A percentile compares a stretch with the other conserved stretches of the same genome.
These are phyloP conservation scores for Talaromyces pinophilus DNA, from an alignment of 2,329 filamentous ascomycete species.

Conservation along the genomic window DNA sequence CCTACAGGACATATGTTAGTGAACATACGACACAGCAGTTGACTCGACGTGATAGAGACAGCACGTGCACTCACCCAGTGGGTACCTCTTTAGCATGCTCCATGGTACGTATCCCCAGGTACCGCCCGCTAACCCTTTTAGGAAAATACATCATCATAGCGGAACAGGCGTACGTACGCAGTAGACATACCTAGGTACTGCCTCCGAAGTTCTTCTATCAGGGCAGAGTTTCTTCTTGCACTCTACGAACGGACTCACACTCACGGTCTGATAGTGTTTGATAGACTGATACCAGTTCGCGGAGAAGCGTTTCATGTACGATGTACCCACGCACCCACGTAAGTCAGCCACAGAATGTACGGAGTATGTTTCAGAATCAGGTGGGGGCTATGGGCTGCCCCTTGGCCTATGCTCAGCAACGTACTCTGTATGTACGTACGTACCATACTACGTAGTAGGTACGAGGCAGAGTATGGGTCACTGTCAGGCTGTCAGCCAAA, in stretches of 20 bases:
- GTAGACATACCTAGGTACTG: not conserved
- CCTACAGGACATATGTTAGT: not conserved
- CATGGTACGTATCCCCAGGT: not conserved
- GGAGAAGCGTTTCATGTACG: constrained; percentile 2
- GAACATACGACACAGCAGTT: not conserved
- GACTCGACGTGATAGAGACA: not conserved
- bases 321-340: not conserved
- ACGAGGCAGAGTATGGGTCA: too few relatives aligned
- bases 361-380: constrained; percentile 8
- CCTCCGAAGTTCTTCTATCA: not conserved
- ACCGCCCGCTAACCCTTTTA: not conserved
- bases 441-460: not conserved
- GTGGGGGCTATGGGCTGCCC: not conserved
- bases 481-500: not conserved
- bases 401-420: too few relatives aligned
- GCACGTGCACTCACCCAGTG: not conserved
- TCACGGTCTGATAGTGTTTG: not conserved
- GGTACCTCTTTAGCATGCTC: not conserved
- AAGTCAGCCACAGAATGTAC: not conserved
- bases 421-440: too few relatives aligned
- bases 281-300: not conserved
- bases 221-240: too few relatives aligned
- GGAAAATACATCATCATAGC: not conserved
- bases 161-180: too few relatives aligned
- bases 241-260: too few relatives aligned